These are phyloP conservation scores for Diutina pseudorugosa DNA, from an alignment of 1,139 yeast genomes.

Conservation along the genomic window DNA sequence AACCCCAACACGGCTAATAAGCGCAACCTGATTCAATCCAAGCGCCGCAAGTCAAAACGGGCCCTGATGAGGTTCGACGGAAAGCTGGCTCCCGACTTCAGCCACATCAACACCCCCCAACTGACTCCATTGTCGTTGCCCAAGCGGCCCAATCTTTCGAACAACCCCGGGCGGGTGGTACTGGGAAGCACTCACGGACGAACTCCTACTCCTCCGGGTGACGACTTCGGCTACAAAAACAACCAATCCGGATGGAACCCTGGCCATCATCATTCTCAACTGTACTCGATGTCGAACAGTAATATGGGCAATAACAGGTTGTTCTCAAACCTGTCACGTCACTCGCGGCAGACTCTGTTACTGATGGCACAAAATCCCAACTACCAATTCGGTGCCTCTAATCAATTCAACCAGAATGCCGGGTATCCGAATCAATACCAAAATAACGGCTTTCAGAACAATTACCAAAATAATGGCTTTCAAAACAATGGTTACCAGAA, in stretches of 20 bases:
- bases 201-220: conserved; percentile 3
- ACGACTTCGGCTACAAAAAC: neutral
- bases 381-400: conserved; percentile 1
- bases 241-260: neutral
- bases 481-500: neutral
- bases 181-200: neutral
- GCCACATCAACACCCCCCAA: conserved; percentile 11
- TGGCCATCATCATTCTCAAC: conserved; percentile 1
- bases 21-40: conserved; percentile 16
- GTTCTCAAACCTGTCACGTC: conserved; percentile 4
- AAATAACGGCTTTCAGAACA: neutral
- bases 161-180: neutral
- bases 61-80: conserved; percentile 19
- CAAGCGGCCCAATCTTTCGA: neutral
- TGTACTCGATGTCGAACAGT: neutral
- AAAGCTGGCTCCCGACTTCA: conserved; percentile 14
- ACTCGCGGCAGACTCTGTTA: conserved; percentile 1
- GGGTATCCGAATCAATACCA: neutral
- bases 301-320: neutral
- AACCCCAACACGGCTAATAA: conserved; percentile 11
- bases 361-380: neutral
- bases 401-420: neutral
- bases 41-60: conserved; percentile 21
- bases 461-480: neutral
- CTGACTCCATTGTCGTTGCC: conserved; percentile 3